Base-by-base conservation (phyloP, 495 filamentous ascomycete species). In the Aspergillus affinis region DNA sequence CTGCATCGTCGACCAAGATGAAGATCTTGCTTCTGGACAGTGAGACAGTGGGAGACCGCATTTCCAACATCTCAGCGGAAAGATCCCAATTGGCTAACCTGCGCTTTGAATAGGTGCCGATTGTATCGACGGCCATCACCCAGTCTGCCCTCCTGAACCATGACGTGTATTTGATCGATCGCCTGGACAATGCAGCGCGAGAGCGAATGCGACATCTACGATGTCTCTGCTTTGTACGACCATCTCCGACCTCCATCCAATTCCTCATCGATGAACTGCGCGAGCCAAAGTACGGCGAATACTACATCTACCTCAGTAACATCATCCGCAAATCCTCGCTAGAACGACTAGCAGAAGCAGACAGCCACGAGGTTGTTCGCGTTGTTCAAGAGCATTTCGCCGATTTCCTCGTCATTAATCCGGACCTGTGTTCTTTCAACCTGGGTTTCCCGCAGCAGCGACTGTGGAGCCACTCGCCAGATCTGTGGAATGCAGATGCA, bases 161-260 rank as follows among this genome's bases (percentile, higher is more conserved):
- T 70, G 92, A 97, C 76, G 90, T 98, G 61, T 98, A 96, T 75
- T 91, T 98, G 55, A 97, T 93, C 56, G 94, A 98, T 73, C 91
- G 95, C 55, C 75, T 98, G 48, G 94, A 97, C 69, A 98, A 97
- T 69, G 76, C 81, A 54, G 87, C 90, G 61, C 85, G 94, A 48
- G 95, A 98, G 77, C 96, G 95, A 81, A 98, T 98, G 94, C 88
- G 94, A 70, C 94, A 98, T 78, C 80, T 98, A 46, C 87, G 91
- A 29, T 98, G 94, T 74, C 77, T 98, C 12, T 94, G 90, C 70
- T 97, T 98, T 69, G 84, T 98, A 30, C 86, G 95, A 27, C 94
- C 94, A 17, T 93, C 93, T 12, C 83, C 93, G 3, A 90, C 92
- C 59, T 93, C 94, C 21, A 89, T 97, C 63, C 92, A 97, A 71